Evolutionary conservation across 176 grass and related monocot genomes (phyloP).

Genomic region (Eremochloa ophiuroides): DNA sequence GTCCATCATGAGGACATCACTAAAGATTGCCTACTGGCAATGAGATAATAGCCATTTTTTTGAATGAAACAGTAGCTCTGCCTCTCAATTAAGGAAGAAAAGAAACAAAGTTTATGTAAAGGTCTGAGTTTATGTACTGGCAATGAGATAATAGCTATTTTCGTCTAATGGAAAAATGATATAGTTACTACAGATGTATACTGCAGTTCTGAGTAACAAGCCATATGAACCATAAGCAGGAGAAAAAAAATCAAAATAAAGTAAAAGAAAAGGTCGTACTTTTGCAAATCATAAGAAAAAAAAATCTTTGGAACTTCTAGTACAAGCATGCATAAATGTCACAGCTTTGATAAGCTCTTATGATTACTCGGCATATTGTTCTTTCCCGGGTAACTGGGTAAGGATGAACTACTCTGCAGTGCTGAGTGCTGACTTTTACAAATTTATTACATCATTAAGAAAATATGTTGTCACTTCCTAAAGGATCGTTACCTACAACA

Average conservation of each 20-base stretch:
- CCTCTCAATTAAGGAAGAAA: too few relatives aligned
- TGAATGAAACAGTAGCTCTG: too few relatives aligned
- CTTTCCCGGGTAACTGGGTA: not conserved
- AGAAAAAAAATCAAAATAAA: not conserved
- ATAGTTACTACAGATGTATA: not conserved
- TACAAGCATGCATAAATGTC: slow-evolving; percentile 9
- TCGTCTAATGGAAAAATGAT: not conserved
- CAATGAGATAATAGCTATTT: not conserved
- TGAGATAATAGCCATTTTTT: too few relatives aligned
- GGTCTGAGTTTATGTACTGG: too few relatives aligned
- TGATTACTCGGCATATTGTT: not conserved
- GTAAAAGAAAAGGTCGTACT: not conserved
- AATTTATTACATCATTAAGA: not conserved
- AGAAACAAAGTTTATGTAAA: too few relatives aligned
- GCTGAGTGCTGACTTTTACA: not conserved
- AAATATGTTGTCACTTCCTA: not conserved
- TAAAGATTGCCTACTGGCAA: not conserved
- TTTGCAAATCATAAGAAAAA: not conserved
- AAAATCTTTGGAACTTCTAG: not conserved
- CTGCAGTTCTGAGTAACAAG: not conserved
- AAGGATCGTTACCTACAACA: not conserved
- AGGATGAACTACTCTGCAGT: not conserved
- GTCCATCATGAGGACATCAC: not conserved
- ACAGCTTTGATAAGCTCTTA: not conserved
- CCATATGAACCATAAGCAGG: not conserved